Base-by-base conservation (phyloP, 805 yeast species). In the Candida glaebosa region DNA sequence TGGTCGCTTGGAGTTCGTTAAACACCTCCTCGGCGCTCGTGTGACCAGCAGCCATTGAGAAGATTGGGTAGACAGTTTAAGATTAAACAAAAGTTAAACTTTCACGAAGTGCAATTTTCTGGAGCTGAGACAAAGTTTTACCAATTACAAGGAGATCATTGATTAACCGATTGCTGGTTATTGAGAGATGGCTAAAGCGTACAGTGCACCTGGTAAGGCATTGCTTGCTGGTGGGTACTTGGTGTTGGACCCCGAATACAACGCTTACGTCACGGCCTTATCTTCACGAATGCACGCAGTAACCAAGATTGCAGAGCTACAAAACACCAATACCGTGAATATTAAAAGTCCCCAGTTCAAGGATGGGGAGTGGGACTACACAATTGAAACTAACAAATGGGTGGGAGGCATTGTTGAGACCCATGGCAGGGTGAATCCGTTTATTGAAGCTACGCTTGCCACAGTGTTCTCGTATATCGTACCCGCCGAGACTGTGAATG, bases 201-300 rank as follows among this genome's bases (percentile, higher is more conserved):
- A 79, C 57, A 85, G 96, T 56, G 95, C 98, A 0, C 97, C 99
- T 0, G 97, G 98, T 0, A 93, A 93, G 60, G 98, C 97, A 1
- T 69, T 93, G 19, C 53, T 93, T 9, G 96, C 93, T 1, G 99
- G 99, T 15, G 99, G 99, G 0, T 93, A 93, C 58, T 71, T 93
- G 25, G 98, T 93, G 0, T 67, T 93, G 16, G 93, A 86, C 44
- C 90, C 90, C 0, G 61, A 61, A 28, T 90, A 84, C 64, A 65
- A 71, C 35, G 80, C 96, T 0, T 85, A 82, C 57, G 95, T 87
- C 3, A 81, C 91, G 9, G 98, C 96, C 0, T 73, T 93, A 14
- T 84, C 95, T 1, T 79, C 96, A 4, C 73, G 98, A 47, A 91
- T 93, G 87, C 90, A 90, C 58, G 87, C 95, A 2, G 72, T 81